Evolutionary conservation across 345 rosid species (phyloP), one percentile per base, ranked within the genome.

Genomic region (Linum tenue): DNA sequence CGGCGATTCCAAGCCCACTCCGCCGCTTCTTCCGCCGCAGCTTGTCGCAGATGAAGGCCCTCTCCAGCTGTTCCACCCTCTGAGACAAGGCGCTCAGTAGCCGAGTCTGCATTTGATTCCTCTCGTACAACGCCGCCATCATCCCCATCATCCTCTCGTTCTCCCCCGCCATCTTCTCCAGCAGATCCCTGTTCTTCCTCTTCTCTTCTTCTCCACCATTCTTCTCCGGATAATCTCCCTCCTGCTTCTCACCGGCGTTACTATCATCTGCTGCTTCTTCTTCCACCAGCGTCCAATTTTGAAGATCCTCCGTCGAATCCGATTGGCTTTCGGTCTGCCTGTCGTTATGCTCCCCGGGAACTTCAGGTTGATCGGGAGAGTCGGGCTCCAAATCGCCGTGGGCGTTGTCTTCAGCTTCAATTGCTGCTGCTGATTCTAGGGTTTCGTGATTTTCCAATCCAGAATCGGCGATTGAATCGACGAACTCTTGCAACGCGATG

Each of bases 41-140:
- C 75, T 65, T 77, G 39, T 84, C 83, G 37, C 75, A 81, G 60
- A 71, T 4, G n/a, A 77, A 76, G 3, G 82, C 87, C 71, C 67
- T 81, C 80, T 85, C 94, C 17, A 87, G 62, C 74, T 40, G 80
- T 78, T 73, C 86, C 48, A 87, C 88, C 67, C 88, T 80, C 5
- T 66, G 82, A 2, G 84, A 72, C 56, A 83, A 71, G 1, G 80
- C 67, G 35, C 70, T 69, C 51, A 87, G 39, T 65, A 87, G 1
- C 75, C 58, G 70, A 0, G 75, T 78, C 65, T 87, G 90, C 81
- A 44, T 64, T 48, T 72, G 76, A 69, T 85, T 85, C 79, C 67
- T 78, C 81, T 81, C 82, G 5, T 78, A 64, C 68, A 84, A 51
- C 50, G 72, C 71, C 8, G 67, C 64, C 86, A 85, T 81, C 78